phyloP scores from a whole-genome alignment of 345 rosid genomes.

The Hypericum androsaemum region DNA sequence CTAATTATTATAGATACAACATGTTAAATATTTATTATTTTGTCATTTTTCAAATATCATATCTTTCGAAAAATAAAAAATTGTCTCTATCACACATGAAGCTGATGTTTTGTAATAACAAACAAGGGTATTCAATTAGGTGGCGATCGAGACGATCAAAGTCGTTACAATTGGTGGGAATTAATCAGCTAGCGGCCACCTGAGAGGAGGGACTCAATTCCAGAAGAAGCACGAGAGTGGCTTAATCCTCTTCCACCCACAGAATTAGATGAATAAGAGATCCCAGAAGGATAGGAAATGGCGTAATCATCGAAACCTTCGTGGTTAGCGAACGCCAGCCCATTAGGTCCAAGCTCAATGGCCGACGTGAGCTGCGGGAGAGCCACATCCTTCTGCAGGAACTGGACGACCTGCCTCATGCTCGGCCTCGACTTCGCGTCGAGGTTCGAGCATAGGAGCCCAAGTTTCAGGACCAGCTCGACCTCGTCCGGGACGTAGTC shows the following conservation, averaged over 20 bases:
- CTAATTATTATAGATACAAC: no score
- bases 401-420: constrained; percentile 1
- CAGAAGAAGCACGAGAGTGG: constrained; percentile 24
- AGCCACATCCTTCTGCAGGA: constrained; percentile 1
- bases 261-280: constrained; percentile 13
- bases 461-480: constrained; percentile 5
- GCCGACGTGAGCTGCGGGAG: not conserved
- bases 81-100: no score
- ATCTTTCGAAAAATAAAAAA: no score
- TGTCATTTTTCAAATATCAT: no score
- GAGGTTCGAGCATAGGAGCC: not conserved
- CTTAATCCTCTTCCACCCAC: no score
- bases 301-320: constrained; percentile 40
- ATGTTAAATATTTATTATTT: no score
- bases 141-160: no score
- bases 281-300: constrained; percentile 29
- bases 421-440: constrained; percentile 1
- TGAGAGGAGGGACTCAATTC: constrained; percentile 45
- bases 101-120: no score
- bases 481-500: constrained; percentile 39
- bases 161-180: no score
- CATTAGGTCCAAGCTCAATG: constrained; percentile 15
- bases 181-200: constrained; percentile 36
- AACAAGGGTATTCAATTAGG: no score
- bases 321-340: constrained; percentile 20